phyloP scores from a whole-genome alignment of 257 asterid species.

The Nicotiana tomentosiformis region DNA sequence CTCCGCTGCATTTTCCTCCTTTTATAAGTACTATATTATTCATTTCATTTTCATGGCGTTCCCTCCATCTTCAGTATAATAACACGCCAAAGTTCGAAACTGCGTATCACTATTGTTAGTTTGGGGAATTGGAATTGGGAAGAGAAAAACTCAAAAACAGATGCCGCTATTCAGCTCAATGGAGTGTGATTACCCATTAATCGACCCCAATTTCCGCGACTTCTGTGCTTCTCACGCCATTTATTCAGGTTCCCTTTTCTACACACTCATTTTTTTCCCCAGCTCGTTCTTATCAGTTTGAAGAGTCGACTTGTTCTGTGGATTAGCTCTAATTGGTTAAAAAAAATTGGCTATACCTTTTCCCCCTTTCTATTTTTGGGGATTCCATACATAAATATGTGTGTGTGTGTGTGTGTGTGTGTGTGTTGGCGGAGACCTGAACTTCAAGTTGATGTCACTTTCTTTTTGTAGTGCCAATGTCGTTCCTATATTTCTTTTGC shows the following conservation, averaged over 20 bases:
- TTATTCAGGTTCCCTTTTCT: conserved; percentile 46
- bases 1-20: not conserved
- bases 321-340: not conserved
- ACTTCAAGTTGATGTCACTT: not conserved
- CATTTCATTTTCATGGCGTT: not conserved
- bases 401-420: not conserved
- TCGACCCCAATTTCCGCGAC: conserved; percentile 50
- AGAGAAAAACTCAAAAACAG: not conserved
- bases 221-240: conserved; percentile 72
- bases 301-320: not conserved
- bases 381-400: not conserved
- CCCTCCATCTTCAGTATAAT: not conserved
- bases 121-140: not conserved
- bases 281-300: not conserved
- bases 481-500: not conserved
- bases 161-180: conserved; percentile 63
- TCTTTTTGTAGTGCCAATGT: not conserved
- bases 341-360: not conserved
- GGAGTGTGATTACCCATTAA: conserved; percentile 48
- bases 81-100: not conserved
- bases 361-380: not conserved
- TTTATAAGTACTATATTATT: not conserved
- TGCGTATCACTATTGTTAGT: not conserved
- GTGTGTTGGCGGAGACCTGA: not conserved
- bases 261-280: not conserved